A percentile compares a stretch with the other conserved stretches of the same genome.
Conservation (phyloP, 2,329 filamentous ascomycete species). For the Alternaria viburni region DNA sequence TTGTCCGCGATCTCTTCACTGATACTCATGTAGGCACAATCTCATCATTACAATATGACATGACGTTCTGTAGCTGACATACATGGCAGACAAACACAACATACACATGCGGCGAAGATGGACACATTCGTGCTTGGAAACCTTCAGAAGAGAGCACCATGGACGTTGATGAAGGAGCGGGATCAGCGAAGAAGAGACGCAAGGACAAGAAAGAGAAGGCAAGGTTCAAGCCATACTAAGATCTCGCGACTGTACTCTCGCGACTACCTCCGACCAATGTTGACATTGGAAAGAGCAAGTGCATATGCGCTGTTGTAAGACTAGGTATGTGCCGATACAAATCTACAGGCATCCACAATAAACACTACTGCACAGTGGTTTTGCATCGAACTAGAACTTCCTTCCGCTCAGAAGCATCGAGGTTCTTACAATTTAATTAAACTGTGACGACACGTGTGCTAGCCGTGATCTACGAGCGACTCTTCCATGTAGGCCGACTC, state of each 20-base stretch:
- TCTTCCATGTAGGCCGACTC: neutral
- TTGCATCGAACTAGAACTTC: neutral
- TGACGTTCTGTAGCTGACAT: slow-evolving; percentile 2
- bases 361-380: neutral
- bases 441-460: neutral
- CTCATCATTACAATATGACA: neutral
- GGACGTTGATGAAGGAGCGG: slow-evolving; percentile 33
- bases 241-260: neutral
- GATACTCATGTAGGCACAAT: slow-evolving; percentile 40
- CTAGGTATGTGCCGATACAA: neutral
- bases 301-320: neutral
- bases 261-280: neutral
- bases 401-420: neutral
- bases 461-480: neutral
- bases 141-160: slow-evolving; percentile 25
- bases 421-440: neutral
- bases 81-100: slow-evolving; percentile 38
- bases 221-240: slow-evolving; percentile 43
- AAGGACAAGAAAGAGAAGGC: slow-evolving; percentile 42
- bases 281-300: neutral
- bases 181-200: slow-evolving; percentile 29
- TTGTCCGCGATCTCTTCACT: slow-evolving; percentile 55
- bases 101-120: slow-evolving; percentile 59
- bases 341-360: neutral
- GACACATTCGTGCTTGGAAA: slow-evolving; percentile 54